Evolutionary conservation across 2,329 filamentous ascomycete genomes (phyloP).

Genomic region (Dactylellina parvicollis): DNA sequence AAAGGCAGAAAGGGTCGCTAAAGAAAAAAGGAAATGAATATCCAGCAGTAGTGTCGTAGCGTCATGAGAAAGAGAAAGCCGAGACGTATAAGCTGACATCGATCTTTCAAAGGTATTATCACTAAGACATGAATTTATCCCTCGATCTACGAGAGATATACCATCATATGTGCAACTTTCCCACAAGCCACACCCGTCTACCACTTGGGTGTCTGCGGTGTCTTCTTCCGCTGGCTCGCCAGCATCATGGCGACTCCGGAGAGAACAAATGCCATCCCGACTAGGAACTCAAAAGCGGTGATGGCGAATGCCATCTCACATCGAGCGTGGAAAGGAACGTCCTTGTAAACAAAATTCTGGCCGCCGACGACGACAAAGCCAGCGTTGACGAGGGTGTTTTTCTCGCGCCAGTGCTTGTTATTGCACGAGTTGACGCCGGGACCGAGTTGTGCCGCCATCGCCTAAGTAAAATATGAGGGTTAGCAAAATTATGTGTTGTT

Average conservation of each 20-base stretch:
- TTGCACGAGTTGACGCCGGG: slow-evolving; percentile 47
- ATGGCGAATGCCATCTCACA: slow-evolving; percentile 48
- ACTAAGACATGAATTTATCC: too few species aligned
- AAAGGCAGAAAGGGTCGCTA: not conserved
- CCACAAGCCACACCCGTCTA: slow-evolving; percentile 1
- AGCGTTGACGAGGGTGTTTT: slow-evolving; percentile 35
- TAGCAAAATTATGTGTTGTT: slow-evolving; percentile 33
- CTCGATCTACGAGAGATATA: slow-evolving; percentile 13
- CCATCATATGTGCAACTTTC: too few species aligned
- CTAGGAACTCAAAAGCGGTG: slow-evolving; percentile 42
- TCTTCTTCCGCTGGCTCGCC: slow-evolving; percentile 25
- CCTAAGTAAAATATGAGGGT: slow-evolving; percentile 10
- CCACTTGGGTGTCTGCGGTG: slow-evolving; percentile 28
- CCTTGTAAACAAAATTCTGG: slow-evolving; percentile 33
- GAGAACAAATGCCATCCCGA: slow-evolving; percentile 34
- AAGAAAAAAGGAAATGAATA: not conserved
- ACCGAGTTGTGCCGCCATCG: slow-evolving; percentile 40
- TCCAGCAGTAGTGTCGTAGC: slow-evolving; percentile 12
- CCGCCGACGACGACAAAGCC: slow-evolving; percentile 40
- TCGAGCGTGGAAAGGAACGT: slow-evolving; percentile 41
- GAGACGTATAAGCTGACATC: not conserved
- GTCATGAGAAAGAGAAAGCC: slow-evolving; percentile 1
- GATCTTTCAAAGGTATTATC: not conserved
- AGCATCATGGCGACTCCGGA: slow-evolving; percentile 29
- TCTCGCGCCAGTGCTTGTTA: slow-evolving; percentile 44